Base-by-base conservation (phyloP, 192 early-diverging fungal genomes). In the Thoreauomyces humboldtii region DNA sequence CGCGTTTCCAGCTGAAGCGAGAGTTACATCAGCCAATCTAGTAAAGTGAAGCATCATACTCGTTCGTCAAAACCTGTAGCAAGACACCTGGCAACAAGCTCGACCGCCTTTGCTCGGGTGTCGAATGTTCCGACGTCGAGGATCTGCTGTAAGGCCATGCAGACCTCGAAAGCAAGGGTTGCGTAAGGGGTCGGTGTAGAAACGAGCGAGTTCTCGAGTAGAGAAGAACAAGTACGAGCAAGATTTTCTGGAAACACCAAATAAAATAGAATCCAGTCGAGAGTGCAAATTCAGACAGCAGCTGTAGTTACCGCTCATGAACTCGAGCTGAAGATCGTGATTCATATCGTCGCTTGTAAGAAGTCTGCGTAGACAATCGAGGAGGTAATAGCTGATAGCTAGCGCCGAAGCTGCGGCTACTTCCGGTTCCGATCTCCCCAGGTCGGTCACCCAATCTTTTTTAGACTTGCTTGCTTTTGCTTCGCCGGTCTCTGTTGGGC, bases 331-430 rank as follows among this genome's bases (percentile, higher is more conserved):
- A n/a, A n/a, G n/a, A 25, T 52, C 50, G 27, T 4, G 9, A 22
- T 27, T 4, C 4, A 29, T 4, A 6, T 15, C 25, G 21, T 52
- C 15, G 15, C 38, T 24, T 34, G 28, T 14, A 14, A 34, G 7
- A 28, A 64, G 32, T 0, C 51, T 27, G 5, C 41, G 24, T 7
- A 64, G 48, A 9, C 22, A 29, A 38, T 53, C 17, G 12, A 64
- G 25, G 32, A 47, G 54, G 24, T 53, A 64, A 27, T 53, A 64
- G 21, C 48, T 35, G 17, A 47, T 53, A 31, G 25, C 7, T 7
- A 64, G 37, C 15, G 62, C 62, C 21, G 47, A 54, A 22, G 32
- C 48, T 11, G 62, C 51, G 28, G 62, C 62, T 17, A 38, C 51
- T 3, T 64, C 48, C n/a, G 19, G 35, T 34, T 62, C 46, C 0